Base-by-base conservation (phyloP, 345 rosid genomes). In the Citrus inodora region DNA sequence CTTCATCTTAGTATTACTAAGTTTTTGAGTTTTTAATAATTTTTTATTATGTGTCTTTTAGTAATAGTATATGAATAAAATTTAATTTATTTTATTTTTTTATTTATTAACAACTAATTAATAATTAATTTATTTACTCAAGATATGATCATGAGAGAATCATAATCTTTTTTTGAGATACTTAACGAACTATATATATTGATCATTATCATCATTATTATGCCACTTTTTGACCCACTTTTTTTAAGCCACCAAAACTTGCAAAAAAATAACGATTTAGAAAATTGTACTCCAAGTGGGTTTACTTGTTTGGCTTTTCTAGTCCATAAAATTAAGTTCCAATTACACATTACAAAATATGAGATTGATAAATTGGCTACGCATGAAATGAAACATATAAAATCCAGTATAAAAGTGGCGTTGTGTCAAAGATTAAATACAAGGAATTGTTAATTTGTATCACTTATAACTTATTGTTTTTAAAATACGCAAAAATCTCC, bases 1-100 rank as follows among this genome's bases (percentile, higher is more conserved):
- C 0, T 0, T 30, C 0, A 30, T 3, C 0, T 32, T 5, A 32
- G 33, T 0, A 4, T 32, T 32, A 0, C 0, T 32, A 0, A 32
- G 5, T 0, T 4, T 32, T 32, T 32, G 0, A 32, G 0, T 0
- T 32, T 32, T 32, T 32, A 32, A 32, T 32, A 0, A 32, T 4
- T 4, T 32, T 32, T 32, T 32, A 0, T 32, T 0, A 4, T 32
- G 0, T 32, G 0, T 4, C 0, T 32, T 32, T 4, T 32, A 32
- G 0, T 32, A 0, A 0, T 32, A 4, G 0, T 4, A 0, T 32
- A 4, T 32, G 0, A 4, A 32, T 32, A 32, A 32, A 0, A 32
- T 32, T 32, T 32, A 32, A 32, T 0, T 32, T 32, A 3, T 0
- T 32, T 32, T 32, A 32, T 0, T 32, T 32, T 32, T 32, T 4